Evolutionary conservation across 345 rosid genomes (phyloP), one percentile per base, ranked within the genome.

Genomic region (Eucalyptus curtisii): DNA sequence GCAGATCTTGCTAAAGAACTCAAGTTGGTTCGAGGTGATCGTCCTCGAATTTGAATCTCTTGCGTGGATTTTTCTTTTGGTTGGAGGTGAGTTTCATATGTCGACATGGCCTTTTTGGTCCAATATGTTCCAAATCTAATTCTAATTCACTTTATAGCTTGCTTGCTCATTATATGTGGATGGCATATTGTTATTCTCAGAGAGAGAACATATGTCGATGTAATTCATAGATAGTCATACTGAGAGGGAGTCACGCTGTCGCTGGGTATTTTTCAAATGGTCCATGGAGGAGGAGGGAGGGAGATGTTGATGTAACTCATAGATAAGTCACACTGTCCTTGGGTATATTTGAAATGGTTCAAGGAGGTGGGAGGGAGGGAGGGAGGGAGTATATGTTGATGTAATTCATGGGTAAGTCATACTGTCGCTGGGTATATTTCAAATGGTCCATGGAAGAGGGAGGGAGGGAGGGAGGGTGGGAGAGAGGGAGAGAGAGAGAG

Each of bases 61-160:
- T 97, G 88, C 99, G 98, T 17, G 98, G 96, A 71, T 96, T 96
- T 89, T 93, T 94, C 95, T 97, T 88, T 90, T 96, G 96, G 93
- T 68, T 96, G 90, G 55, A 92, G 93, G 99, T 95, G 89, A 94
- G 91, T 89, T 45, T 52, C 89, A 80, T 86, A 49, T 91, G 86
- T 85, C 3, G 6, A 30, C 10, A 66, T 71, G 49, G 66, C 30
- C 85, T 53, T 50, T 30, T 55, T 86, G 53, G 50, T 76, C 47
- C 45, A 76, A 33, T 71, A 33, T 33, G 13, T 71, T 19, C 87
- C 31, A 85, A 30, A 61, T 66, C 37, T 76, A 80, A 48, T 86
- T 20, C 68, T 4, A 8, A 14, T 85, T 27, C 71, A 25, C 80
- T 53, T 87, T 15, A 37, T 24, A 57, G 40, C 14, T 27, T 68